Evolutionary conservation across 371 early-diverging fungal species (phyloP).

Genomic region (Mortierella sp.): DNA sequence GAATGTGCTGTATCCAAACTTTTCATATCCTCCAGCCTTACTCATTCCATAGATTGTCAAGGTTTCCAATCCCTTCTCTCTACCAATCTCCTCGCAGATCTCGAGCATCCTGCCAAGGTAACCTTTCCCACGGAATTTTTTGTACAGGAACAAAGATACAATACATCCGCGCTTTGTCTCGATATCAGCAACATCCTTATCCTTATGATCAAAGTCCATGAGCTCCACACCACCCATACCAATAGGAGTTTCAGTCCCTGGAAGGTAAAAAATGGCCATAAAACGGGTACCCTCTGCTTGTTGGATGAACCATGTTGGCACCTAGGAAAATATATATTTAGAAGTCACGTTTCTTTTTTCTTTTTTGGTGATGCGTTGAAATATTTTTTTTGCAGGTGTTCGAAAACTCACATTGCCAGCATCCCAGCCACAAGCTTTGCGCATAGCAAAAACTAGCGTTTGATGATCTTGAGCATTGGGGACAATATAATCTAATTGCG

Average conservation of each 20-base stretch:
- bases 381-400: too few species aligned
- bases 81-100: constrained; percentile 37
- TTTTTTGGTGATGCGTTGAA: neutral
- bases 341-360: neutral
- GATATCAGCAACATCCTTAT: constrained; percentile 43
- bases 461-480: constrained; percentile 51
- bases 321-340: constrained; percentile 11
- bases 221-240: constrained; percentile 54
- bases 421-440: constrained; percentile 55
- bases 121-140: constrained; percentile 36
- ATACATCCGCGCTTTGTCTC: constrained; percentile 46
- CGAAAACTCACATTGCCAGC: constrained; percentile 21
- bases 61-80: constrained; percentile 23
- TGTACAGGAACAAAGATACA: constrained; percentile 51
- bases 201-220: constrained; percentile 32
- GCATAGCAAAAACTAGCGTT: constrained; percentile 29
- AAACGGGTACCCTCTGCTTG: constrained; percentile 37
- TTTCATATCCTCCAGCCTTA: constrained; percentile 35
- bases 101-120: constrained; percentile 35
- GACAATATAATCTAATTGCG: constrained; percentile 39
- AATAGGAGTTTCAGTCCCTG: constrained; percentile 28
- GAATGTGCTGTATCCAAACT: constrained; percentile 49
- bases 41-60: constrained; percentile 47
- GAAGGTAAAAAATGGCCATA: constrained; percentile 47
- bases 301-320: constrained; percentile 49